phyloP scores from a whole-genome alignment of 2,329 filamentous ascomycete genomes.

The Chaetomiaceae sp. region DNA sequence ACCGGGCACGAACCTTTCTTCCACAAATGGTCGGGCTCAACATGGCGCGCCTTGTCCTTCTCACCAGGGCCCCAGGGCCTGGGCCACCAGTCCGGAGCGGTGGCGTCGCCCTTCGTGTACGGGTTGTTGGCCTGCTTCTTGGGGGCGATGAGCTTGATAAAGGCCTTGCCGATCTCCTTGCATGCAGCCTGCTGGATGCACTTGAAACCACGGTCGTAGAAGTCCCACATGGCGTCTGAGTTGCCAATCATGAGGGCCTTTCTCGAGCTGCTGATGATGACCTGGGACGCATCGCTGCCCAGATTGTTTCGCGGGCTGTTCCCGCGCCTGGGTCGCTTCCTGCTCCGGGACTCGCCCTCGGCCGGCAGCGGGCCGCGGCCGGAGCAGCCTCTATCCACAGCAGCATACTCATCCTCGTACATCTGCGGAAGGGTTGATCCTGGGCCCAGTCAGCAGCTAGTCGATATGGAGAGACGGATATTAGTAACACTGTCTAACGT shows the following conservation, averaged over 20 bases:
- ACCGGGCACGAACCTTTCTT: conserved; percentile 55
- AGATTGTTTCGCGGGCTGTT: conserved; percentile 32
- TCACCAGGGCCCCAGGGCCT: conserved; percentile 47
- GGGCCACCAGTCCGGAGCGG: conserved; percentile 65
- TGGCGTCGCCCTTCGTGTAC: conserved; percentile 61
- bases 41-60: conserved; percentile 57
- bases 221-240: conserved; percentile 49
- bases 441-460: not conserved
- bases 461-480: no score
- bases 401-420: conserved; percentile 2
- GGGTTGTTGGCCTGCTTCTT: conserved; percentile 73
- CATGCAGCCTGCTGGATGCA: conserved; percentile 66
- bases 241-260: conserved; percentile 50
- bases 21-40: conserved; percentile 68
- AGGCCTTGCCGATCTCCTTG: conserved; percentile 69
- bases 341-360: conserved; percentile 29
- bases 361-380: conserved; percentile 26
- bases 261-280: conserved; percentile 35
- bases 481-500: conserved; percentile 17
- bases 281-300: conserved; percentile 38
- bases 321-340: conserved; percentile 33
- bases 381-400: not conserved
- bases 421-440: not conserved
- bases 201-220: conserved; percentile 58
- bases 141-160: conserved; percentile 70